phyloP scores from a whole-genome alignment of 1,139 yeast species.

The Candida tetrigidarum region DNA sequence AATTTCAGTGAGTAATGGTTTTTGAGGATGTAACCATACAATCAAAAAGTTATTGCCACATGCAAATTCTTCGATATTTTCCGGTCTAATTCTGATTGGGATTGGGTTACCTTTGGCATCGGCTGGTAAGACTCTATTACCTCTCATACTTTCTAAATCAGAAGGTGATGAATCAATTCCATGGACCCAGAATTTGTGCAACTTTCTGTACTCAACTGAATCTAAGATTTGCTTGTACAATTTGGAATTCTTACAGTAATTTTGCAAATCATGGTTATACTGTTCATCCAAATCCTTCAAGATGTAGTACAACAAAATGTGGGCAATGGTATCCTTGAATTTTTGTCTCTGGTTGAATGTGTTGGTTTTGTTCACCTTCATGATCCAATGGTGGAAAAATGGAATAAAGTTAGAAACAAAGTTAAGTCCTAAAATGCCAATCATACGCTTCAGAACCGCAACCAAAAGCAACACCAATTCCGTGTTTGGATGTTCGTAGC shows the following conservation, averaged over 20 bases:
- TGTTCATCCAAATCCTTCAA: slow-evolving; percentile 32
- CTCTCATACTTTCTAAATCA: slow-evolving; percentile 20
- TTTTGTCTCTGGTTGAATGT: slow-evolving; percentile 20
- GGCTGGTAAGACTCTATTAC: slow-evolving; percentile 7
- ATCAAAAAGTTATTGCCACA: slow-evolving; percentile 34
- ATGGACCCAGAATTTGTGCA: slow-evolving; percentile 33
- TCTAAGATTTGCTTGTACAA: slow-evolving; percentile 27
- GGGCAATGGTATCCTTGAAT: slow-evolving; percentile 42
- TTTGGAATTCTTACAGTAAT: slow-evolving; percentile 28
- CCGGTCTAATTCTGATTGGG: slow-evolving; percentile 19
- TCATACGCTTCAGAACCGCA: slow-evolving; percentile 31
- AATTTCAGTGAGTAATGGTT: slow-evolving; percentile 26
- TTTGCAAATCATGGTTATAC: slow-evolving; percentile 31
- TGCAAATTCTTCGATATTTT: slow-evolving; percentile 34
- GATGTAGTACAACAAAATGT: slow-evolving; percentile 30
- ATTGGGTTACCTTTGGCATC: slow-evolving; percentile 9
- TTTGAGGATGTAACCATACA: slow-evolving; percentile 39
- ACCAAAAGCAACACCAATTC: slow-evolving; percentile 28
- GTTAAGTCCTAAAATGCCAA: slow-evolving; percentile 47
- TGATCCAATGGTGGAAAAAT: slow-evolving; percentile 51
- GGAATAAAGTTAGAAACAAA: slow-evolving; percentile 51
- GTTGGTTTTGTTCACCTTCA: slow-evolving; percentile 21
- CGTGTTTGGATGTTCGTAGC: slow-evolving; percentile 26
- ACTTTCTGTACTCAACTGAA: slow-evolving; percentile 34
- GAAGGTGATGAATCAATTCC: slow-evolving; percentile 28